phyloP scores from a whole-genome alignment of 169 alveolate species.

The Plasmodium falciparum region DNA sequence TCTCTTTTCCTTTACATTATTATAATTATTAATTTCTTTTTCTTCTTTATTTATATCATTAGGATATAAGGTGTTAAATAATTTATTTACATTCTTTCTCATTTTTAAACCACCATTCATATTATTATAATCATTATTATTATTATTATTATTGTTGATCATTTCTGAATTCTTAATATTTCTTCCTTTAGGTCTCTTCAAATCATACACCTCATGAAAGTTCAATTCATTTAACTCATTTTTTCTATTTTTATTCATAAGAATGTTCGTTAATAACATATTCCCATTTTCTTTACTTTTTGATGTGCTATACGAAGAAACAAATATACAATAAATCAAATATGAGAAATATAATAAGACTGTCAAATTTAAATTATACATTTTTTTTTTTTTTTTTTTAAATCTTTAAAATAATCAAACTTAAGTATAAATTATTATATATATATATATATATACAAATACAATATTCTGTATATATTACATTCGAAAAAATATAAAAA shows the following conservation, averaged over 20 bases:
- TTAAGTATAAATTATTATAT: too few species aligned
- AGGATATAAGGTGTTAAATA: slow-evolving; percentile 38
- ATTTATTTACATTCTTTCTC: slow-evolving; percentile 29
- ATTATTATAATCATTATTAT: not conserved
- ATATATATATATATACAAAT: too few species aligned
- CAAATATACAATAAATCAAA: not conserved
- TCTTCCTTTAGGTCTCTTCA: too few species aligned
- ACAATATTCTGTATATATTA: too few species aligned
- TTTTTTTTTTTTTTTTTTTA: not conserved
- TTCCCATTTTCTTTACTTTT: slow-evolving; percentile 15
- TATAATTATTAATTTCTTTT: not conserved
- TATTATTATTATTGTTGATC: not conserved
- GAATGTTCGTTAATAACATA: not conserved
- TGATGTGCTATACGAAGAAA: slow-evolving; percentile 10
- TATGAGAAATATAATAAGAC: not conserved
- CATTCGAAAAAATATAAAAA: too few species aligned
- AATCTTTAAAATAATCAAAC: not conserved
- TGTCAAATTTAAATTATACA: slow-evolving; percentile 6
- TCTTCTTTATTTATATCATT: slow-evolving; percentile 16
- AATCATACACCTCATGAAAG: not conserved
- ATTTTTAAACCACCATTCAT: slow-evolving; percentile 27
- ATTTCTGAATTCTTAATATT: too few species aligned
- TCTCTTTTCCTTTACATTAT: not conserved
- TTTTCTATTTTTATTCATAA: not conserved
- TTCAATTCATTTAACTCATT: slow-evolving; percentile 6